Conservation (phyloP, 148 eudicot species). For the Rhododendron ferrugineum region DNA sequence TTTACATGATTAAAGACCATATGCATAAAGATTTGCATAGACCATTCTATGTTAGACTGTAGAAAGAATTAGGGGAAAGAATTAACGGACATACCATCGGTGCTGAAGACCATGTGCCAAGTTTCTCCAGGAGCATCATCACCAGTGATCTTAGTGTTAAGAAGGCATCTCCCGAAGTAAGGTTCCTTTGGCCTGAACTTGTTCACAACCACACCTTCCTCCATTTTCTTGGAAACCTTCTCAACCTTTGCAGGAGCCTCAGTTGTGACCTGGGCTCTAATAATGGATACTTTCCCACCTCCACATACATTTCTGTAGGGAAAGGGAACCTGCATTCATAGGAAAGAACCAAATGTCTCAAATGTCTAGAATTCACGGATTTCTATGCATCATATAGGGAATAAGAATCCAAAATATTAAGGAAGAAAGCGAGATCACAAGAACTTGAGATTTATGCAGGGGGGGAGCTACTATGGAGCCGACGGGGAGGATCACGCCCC, state of each 20-base stretch:
- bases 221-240: slow-evolving; percentile 79
- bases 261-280: slow-evolving; percentile 79
- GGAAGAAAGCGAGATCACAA: neutral
- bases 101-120: slow-evolving; percentile 96
- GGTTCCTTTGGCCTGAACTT: slow-evolving; percentile 91
- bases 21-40: neutral
- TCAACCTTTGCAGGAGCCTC: slow-evolving; percentile 73
- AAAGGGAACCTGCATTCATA: slow-evolving; percentile 38
- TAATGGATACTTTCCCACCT: slow-evolving; percentile 37
- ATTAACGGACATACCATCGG: slow-evolving; percentile 49
- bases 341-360: neutral
- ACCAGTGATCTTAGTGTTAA: slow-evolving; percentile 89
- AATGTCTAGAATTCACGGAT: neutral
- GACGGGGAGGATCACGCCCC: neutral
- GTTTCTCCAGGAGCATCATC: slow-evolving; percentile 99
- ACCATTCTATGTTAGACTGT: neutral
- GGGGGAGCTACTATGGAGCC: no score
- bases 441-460: neutral
- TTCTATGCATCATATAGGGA: neutral
- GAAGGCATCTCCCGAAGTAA: slow-evolving; percentile 72
- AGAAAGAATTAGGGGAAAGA: neutral
- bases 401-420: neutral
- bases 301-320: slow-evolving; percentile 53
- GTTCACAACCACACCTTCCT: slow-evolving; percentile 82
- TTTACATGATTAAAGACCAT: neutral